These are phyloP conservation scores for Hypoxylon cercidicola DNA, from an alignment of 495 filamentous ascomycete genomes.

Conservation along the genomic window DNA sequence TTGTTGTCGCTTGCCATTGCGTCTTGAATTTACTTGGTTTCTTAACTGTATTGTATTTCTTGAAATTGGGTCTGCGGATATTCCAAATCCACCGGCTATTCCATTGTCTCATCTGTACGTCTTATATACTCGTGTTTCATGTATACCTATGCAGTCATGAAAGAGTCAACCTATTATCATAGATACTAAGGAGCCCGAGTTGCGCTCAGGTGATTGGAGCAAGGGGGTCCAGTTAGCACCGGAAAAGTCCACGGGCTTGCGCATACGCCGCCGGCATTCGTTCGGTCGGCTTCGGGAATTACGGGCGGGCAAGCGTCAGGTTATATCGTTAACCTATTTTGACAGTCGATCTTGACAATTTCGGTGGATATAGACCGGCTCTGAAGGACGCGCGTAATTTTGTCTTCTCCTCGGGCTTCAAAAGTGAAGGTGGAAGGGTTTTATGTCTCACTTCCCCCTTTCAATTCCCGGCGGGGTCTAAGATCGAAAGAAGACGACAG, in stretches of 20 bases:
- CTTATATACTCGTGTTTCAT: not conserved
- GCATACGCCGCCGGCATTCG: constrained; percentile 15
- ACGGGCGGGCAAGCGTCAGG: not conserved
- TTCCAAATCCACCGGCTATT: not conserved
- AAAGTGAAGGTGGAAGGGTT: not conserved
- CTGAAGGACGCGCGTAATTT: constrained; percentile 17
- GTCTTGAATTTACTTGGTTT: not conserved
- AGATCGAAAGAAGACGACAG: not conserved
- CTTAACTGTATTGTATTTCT: not conserved
- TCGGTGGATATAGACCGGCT: constrained; percentile 3
- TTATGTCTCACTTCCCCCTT: not conserved
- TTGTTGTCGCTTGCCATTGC: constrained; percentile 37
- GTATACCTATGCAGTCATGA: not conserved
- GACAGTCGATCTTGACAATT: constrained; percentile 11
- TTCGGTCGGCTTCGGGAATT: constrained; percentile 24
- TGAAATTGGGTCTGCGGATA: not conserved
- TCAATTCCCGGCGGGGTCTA: constrained; percentile 19
- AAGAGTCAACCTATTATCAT: not conserved
- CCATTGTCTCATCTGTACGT: not conserved
- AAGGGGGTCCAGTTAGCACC: not conserved
- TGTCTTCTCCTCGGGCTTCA: constrained; percentile 35
- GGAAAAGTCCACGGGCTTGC: constrained; percentile 13
- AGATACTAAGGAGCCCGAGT: constrained; percentile 2
- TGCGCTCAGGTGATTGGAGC: too few species aligned
- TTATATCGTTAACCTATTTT: constrained; percentile 13